Percentiles rank a stretch among this genome's conserved stretches.
Evolutionary conservation across 306 rosid species (phyloP).

Genomic region (Citrullus colocynthis): DNA sequence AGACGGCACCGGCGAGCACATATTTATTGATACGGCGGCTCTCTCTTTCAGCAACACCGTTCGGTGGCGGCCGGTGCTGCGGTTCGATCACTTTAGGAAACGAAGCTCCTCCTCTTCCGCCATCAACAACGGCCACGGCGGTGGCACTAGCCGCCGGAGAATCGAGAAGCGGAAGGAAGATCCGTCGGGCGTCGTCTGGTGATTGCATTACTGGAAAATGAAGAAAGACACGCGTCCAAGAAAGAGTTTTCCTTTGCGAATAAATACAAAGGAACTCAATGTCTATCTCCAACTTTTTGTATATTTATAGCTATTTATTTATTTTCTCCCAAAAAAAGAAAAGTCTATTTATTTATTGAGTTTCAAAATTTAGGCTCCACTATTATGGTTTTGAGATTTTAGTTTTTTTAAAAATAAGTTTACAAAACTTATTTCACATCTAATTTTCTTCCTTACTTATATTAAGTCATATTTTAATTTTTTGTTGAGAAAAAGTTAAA

Average conservation of each 20-base stretch:
- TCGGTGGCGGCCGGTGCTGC: not conserved
- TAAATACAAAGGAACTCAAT: not conserved
- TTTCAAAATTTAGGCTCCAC: too few species aligned
- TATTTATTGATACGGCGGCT: conserved; percentile 20
- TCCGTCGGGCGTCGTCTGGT: not conserved
- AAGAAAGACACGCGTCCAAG: not conserved
- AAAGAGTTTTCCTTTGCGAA: not conserved
- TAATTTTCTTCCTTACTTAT: too few species aligned
- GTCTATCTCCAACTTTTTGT: not conserved
- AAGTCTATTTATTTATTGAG: too few species aligned
- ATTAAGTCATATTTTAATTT: too few species aligned
- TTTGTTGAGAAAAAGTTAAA: too few species aligned
- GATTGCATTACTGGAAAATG: not conserved
- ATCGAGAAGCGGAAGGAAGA: not conserved
- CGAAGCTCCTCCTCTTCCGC: not conserved
- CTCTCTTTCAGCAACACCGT: not conserved
- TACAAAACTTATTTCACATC: too few species aligned
- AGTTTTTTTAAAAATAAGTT: too few species aligned
- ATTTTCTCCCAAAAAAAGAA: too few species aligned
- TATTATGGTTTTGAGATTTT: too few species aligned
- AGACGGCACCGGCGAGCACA: conserved; percentile 29
- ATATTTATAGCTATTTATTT: too few species aligned
- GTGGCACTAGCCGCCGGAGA: not conserved
- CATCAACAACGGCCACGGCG: not conserved
- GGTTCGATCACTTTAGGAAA: not conserved